phyloP scores from a whole-genome alignment of 2,329 filamentous ascomycete species.

The Ophiostoma piceae region DNA sequence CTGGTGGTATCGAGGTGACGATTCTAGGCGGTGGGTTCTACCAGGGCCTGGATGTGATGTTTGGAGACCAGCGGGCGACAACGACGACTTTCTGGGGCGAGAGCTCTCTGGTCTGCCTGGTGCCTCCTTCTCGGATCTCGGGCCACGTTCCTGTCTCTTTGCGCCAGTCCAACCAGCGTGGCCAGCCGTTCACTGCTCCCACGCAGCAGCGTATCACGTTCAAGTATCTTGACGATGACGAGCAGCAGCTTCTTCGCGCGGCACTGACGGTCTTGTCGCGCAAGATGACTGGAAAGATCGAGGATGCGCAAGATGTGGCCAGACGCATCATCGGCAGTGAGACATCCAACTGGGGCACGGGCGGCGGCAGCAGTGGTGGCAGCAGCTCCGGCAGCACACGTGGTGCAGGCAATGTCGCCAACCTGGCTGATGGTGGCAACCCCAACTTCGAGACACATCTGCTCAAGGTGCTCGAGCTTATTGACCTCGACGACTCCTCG shows the following conservation, averaged over 20 bases:
- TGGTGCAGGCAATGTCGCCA: neutral
- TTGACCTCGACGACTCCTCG: slow-evolving; percentile 70
- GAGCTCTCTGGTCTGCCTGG: slow-evolving; percentile 70
- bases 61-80: slow-evolving; percentile 60
- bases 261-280: slow-evolving; percentile 54
- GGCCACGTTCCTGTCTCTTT: slow-evolving; percentile 69
- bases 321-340: slow-evolving; percentile 52
- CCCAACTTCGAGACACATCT: slow-evolving; percentile 62
- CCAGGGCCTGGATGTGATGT: slow-evolving; percentile 73
- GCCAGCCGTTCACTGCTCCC: slow-evolving; percentile 34
- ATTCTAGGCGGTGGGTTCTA: slow-evolving; percentile 76
- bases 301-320: slow-evolving; percentile 58
- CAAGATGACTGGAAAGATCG: slow-evolving; percentile 60
- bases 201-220: slow-evolving; percentile 50
- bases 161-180: slow-evolving; percentile 43
- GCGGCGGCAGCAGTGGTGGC: slow-evolving; percentile 30
- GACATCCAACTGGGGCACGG: slow-evolving; percentile 43
- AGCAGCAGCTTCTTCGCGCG: slow-evolving; percentile 62
- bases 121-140: slow-evolving; percentile 63
- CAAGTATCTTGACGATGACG: slow-evolving; percentile 68
- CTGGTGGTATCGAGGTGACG: slow-evolving; percentile 81
- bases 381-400: slow-evolving; percentile 40
- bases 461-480: slow-evolving; percentile 68
- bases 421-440: slow-evolving; percentile 27
- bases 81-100: slow-evolving; percentile 78